Percentiles rank a stretch among this genome's conserved stretches.
Conservation (phyloP, 305 asterid species). For the Striga hermonthica region DNA sequence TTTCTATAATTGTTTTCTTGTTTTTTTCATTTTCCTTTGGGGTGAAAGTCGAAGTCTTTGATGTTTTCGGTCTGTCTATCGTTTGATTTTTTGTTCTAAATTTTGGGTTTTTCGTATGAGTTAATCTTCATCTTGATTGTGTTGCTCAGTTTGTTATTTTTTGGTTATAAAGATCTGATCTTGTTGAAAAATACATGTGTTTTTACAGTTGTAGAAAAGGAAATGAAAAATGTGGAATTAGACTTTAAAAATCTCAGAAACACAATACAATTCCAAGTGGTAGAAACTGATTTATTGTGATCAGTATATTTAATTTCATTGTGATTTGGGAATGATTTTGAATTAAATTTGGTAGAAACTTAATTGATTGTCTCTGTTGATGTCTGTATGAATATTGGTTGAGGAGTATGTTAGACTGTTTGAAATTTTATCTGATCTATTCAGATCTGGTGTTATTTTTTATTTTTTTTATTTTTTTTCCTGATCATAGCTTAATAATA, state of each 20-base stretch:
- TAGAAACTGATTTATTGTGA: slow-evolving; percentile 4
- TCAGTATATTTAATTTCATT: background rate
- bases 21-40: background rate
- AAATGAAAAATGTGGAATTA: background rate
- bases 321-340: slow-evolving; percentile 7
- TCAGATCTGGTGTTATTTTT: slow-evolving; percentile 37
- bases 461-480: background rate
- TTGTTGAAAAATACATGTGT: background rate
- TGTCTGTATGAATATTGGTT: slow-evolving; percentile 27
- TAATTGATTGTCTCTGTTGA: slow-evolving; percentile 25
- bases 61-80: background rate
- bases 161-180: slow-evolving; percentile 12
- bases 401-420: slow-evolving; percentile 2
- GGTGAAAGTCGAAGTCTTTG: background rate
- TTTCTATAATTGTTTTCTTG: too few species aligned
- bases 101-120: slow-evolving; percentile 2
- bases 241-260: background rate
- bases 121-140: slow-evolving; percentile 23
- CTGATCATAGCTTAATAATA: background rate
- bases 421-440: slow-evolving; percentile 23
- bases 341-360: too few species aligned
- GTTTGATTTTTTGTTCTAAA: background rate
- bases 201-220: background rate
- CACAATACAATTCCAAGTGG: slow-evolving; percentile 18
- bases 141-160: slow-evolving; percentile 7